Conservation (phyloP, 805 yeast genomes). For the Zygoascus biomembranicola region DNA sequence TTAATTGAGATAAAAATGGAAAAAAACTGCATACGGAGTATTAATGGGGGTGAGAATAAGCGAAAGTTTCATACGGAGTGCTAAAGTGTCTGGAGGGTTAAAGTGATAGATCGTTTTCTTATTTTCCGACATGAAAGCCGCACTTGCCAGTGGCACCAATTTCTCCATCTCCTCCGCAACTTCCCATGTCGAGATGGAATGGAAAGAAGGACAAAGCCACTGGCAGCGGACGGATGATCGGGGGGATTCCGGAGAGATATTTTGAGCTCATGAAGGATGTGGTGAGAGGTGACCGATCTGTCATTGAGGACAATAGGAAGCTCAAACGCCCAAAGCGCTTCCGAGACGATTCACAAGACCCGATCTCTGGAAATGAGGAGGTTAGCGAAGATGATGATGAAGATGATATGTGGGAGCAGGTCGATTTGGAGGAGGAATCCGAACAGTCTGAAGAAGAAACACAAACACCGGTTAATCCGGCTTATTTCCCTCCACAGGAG, state of each 20-base stretch:
- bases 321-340: not conserved
- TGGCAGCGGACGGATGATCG: not conserved
- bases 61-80: too few relatives aligned
- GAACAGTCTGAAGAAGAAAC: not conserved
- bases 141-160: not conserved
- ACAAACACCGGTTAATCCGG: not conserved
- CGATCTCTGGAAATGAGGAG: slow-evolving; percentile 16
- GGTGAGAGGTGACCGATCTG: not conserved
- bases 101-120: too few relatives aligned
- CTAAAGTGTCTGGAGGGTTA: too few relatives aligned
- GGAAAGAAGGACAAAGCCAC: not conserved
- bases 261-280: slow-evolving; percentile 2
- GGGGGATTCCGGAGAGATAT: slow-evolving; percentile 4
- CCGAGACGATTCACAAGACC: slow-evolving; percentile 9
- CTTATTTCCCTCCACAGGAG: not conserved
- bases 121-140: not conserved
- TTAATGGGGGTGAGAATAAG: too few relatives aligned
- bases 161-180: not conserved
- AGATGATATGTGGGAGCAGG: slow-evolving; percentile 33
- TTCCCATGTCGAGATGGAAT: not conserved
- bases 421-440: slow-evolving; percentile 22
- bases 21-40: too few relatives aligned
- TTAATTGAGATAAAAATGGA: too few relatives aligned
- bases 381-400: slow-evolving; percentile 25
- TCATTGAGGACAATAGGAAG: not conserved